These are phyloP conservation scores for Ambispora gerdemannii DNA, from an alignment of 192 early-diverging fungal species.

Conservation along the genomic window DNA sequence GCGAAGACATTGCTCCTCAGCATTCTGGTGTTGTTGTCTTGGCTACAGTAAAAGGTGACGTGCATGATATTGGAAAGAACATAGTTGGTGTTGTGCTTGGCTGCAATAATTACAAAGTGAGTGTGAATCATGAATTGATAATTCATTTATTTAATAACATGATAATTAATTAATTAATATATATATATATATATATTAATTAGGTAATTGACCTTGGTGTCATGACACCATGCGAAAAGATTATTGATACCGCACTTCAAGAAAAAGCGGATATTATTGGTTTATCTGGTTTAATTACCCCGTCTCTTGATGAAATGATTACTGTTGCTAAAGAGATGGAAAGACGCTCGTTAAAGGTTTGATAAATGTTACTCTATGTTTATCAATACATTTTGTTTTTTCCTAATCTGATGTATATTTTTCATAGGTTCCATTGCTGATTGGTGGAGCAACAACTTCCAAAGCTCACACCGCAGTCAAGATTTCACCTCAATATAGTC, in stretches of 20 bases:
- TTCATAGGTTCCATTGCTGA: conserved; percentile 74
- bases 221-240: conserved; percentile 93
- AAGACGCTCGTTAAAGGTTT: conserved; percentile 68
- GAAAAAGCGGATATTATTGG: conserved; percentile 92
- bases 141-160: too few species aligned
- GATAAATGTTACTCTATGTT: too few species aligned
- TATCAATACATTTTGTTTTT: too few species aligned
- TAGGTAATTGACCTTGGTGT: conserved; percentile 89
- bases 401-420: conserved; percentile 12
- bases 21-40: conserved; percentile 89
- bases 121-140: not conserved
- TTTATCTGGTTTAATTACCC: conserved; percentile 92
- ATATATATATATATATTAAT: not conserved
- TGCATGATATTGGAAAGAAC: conserved; percentile 98
- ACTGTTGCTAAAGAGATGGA: conserved; percentile 93
- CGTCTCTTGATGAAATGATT: conserved; percentile 96
- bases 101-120: conserved; percentile 88
- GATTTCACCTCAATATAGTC: conserved; percentile 83
- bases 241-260: conserved; percentile 81
- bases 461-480: conserved; percentile 98
- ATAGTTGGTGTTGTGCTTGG: conserved; percentile 96
- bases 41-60: conserved; percentile 97
- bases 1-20: conserved; percentile 61
- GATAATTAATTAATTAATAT: not conserved
- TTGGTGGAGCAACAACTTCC: conserved; percentile 94